Conservation (phyloP, 768 basidiomycete genomes). For the Leccinellum luteum region DNA sequence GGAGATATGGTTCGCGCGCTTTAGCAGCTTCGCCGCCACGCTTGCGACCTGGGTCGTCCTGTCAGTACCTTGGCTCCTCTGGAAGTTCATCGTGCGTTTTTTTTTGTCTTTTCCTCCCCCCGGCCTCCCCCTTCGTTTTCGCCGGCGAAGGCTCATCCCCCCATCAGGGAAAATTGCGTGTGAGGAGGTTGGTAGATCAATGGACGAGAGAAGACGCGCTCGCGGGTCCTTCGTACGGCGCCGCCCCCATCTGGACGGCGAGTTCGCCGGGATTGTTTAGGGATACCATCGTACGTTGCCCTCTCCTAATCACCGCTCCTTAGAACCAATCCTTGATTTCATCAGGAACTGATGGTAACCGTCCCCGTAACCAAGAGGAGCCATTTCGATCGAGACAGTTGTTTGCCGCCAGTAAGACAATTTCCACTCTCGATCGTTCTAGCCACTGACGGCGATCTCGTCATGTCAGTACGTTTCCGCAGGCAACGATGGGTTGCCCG, state of each 20-base stretch:
- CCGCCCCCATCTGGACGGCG: slow-evolving; percentile 41
- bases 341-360: slow-evolving; percentile 39
- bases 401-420: slow-evolving; percentile 41
- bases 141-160: not conserved
- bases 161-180: slow-evolving; percentile 42
- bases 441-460: not conserved
- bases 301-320: not conserved
- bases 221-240: slow-evolving; percentile 20
- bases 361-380: slow-evolving; percentile 33
- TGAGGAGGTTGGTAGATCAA: slow-evolving; percentile 34
- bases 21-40: slow-evolving; percentile 35
- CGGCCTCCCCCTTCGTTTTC: not conserved
- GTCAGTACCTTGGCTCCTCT: slow-evolving; percentile 40
- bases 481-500: slow-evolving; percentile 34
- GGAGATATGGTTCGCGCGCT: slow-evolving; percentile 35
- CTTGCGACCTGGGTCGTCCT: slow-evolving; percentile 40
- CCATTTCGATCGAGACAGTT: slow-evolving; percentile 41
- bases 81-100: slow-evolving; percentile 46
- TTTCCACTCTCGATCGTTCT: not conserved
- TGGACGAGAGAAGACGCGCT: slow-evolving; percentile 42
- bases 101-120: not conserved
- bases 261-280: slow-evolving; percentile 39
- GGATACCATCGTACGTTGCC: slow-evolving; percentile 33
- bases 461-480: slow-evolving; percentile 39
- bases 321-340: not conserved